Base-by-base conservation (phyloP, 306 rosid genomes). In the Malus asiatica region DNA sequence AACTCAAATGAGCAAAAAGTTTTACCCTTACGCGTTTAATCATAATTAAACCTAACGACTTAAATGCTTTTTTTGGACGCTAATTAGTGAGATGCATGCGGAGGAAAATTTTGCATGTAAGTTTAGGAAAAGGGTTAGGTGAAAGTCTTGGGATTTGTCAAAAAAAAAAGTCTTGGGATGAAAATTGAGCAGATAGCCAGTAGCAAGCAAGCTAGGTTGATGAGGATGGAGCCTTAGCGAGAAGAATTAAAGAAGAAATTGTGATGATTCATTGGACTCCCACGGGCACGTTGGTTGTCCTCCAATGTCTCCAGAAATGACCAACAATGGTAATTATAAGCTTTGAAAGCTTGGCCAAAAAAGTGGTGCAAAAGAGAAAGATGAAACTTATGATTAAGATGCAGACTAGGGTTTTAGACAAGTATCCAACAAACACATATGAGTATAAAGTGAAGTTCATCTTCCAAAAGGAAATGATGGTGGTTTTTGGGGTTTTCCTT, bases 281-380 rank as follows among this genome's bases (percentile, higher is more conserved):
- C 91, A 90, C 85, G 96, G 86, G 83, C 70, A 72, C 79, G 74
- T 81, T 73, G 86, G 91, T 68, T 85, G 93, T 89, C 91, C 85
- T 90, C 90, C 86, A 84, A 45, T 80, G 76, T 88, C 90, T 80
- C 79, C 77, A 83, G 18, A 80, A 86, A 83, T 79, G 40, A 74
- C 75, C 87, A 76, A 85, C 86, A 83, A 77, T 77, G 74, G 77
- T 79, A 84, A 91, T 91, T 81, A 89, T 89, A 81, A 74, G 79
- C 84, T 83, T 91, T 89, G 88, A 87, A 87, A 83, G 78, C 78
- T 80, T 71, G 59, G 71, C 69, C 51, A 78, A 75, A 76, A 84
- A 80, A 84, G 46, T 52, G 80, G 58, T 74, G 71, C 27, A 77
- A 71, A 58, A 30, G 70, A 71, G 53, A 80, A 74, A 78, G 57